Conservation (phyloP, 2,329 filamentous ascomycete genomes). For the Nothophaeocryptopus gaeumannii region DNA sequence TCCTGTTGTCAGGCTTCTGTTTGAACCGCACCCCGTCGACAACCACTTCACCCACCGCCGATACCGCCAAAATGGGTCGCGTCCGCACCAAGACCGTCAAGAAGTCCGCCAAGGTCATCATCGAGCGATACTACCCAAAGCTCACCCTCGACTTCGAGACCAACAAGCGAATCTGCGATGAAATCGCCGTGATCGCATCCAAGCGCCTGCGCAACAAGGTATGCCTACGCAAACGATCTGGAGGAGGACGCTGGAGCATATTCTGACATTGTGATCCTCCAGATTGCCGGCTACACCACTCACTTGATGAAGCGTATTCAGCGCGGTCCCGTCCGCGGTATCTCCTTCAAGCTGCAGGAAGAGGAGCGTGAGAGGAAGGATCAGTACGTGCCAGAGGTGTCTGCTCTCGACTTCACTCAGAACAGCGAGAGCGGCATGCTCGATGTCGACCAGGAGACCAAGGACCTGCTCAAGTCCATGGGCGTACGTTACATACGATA, state of each 20-base stretch:
- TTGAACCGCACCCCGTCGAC: constrained; percentile 7
- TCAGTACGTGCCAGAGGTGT: constrained; percentile 99
- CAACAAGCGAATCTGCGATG: constrained; percentile 99
- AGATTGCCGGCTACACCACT: constrained; percentile 98
- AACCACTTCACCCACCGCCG: constrained; percentile 4
- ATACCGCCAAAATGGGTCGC: constrained; percentile 53
- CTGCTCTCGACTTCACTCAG: constrained; percentile 96
- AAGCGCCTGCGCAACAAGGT: constrained; percentile 99
- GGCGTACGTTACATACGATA: constrained; percentile 61
- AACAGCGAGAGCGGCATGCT: constrained; percentile 89
- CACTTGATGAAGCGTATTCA: constrained; percentile 99
- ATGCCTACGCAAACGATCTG: constrained; percentile 20
- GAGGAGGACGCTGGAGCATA: background rate
- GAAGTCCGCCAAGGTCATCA: constrained; percentile 98
- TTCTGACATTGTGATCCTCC: background rate
- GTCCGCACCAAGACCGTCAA: constrained; percentile 66
- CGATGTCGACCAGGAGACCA: constrained; percentile 95
- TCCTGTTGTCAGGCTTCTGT: background rate
- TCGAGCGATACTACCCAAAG: constrained; percentile 93
- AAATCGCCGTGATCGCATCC: constrained; percentile 98
- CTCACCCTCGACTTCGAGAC: constrained; percentile 99
- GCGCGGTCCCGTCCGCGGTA: constrained; percentile 97
- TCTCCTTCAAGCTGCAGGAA: constrained; percentile 99
- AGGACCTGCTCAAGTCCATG: constrained; percentile 97
- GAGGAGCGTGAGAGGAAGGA: constrained; percentile 99